Conservation (phyloP, 2,329 filamentous ascomycete species). For the Blumeria graminis region DNA sequence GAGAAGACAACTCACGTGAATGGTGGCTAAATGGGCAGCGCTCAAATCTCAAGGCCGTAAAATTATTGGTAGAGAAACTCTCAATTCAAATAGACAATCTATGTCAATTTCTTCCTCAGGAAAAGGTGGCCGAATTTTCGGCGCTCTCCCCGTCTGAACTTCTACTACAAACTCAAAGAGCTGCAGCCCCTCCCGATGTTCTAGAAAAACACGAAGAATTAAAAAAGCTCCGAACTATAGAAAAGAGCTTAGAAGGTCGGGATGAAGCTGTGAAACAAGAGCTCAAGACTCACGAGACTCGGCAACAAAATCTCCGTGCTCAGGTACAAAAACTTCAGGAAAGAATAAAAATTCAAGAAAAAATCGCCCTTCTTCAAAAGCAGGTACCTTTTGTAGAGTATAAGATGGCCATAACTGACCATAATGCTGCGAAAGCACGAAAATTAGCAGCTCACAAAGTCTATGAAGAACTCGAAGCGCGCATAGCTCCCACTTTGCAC, state of each 20-base stretch:
- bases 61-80: conserved; percentile 41
- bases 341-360: conserved; percentile 40
- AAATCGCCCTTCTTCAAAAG: conserved; percentile 38
- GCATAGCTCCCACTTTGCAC: conserved; percentile 41
- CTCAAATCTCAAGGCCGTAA: conserved; percentile 36
- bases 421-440: conserved; percentile 27
- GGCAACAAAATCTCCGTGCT: conserved; percentile 48
- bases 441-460: conserved; percentile 30
- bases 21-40: conserved; percentile 53
- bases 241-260: conserved; percentile 37
- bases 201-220: conserved; percentile 52
- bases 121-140: conserved; percentile 86
- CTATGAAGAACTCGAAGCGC: conserved; percentile 31
- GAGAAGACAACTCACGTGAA: conserved; percentile 58
- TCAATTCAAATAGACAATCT: conserved; percentile 94
- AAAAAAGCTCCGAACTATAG: conserved; percentile 41
- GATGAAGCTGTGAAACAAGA: conserved; percentile 34
- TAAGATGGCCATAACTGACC: conserved; percentile 24
- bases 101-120: conserved; percentile 90
- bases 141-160: conserved; percentile 60
- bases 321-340: conserved; percentile 70
- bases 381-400: conserved; percentile 44
- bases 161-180: conserved; percentile 64
- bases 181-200: conserved; percentile 65
- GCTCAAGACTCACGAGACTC: conserved; percentile 41